Evolutionary conservation across 2,329 filamentous ascomycete genomes (phyloP).

Genomic region (Ascochyta lentis): DNA sequence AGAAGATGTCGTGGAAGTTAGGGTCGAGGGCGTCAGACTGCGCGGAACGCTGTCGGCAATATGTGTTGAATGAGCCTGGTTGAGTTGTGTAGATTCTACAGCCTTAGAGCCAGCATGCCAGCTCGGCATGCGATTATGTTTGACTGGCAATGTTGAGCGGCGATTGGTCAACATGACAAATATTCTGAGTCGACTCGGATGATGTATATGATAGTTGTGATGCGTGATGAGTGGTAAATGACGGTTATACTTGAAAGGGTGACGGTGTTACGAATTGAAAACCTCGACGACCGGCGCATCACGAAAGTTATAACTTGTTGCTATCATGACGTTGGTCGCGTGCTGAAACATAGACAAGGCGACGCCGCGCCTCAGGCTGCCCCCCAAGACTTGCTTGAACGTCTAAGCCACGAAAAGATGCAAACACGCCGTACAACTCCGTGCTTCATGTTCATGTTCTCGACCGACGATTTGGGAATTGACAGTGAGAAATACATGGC

Average conservation of each 20-base stretch:
- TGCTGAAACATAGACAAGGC: slow-evolving; percentile 35
- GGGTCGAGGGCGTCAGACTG: slow-evolving; percentile 36
- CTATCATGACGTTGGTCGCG: slow-evolving; percentile 17
- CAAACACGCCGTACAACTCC: slow-evolving; percentile 10
- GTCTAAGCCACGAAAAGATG: slow-evolving; percentile 23
- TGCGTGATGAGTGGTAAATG: neutral
- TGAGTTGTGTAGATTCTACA: slow-evolving; percentile 8
- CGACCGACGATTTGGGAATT: neutral
- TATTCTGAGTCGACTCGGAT: neutral
- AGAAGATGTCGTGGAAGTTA: slow-evolving; percentile 37
- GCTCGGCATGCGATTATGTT: slow-evolving; percentile 32
- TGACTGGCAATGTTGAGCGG: slow-evolving; percentile 45
- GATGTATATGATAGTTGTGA: too few relatives aligned
- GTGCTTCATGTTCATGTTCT: slow-evolving; percentile 6
- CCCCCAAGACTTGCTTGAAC: slow-evolving; percentile 25
- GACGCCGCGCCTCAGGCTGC: slow-evolving; percentile 27
- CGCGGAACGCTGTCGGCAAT: slow-evolving; percentile 33
- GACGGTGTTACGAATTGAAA: neutral
- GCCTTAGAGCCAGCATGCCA: slow-evolving; percentile 35
- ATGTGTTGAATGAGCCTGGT: slow-evolving; percentile 15
- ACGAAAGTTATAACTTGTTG: slow-evolving; percentile 1
- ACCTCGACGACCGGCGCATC: neutral
- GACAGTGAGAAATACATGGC: neutral
- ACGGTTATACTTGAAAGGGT: neutral
- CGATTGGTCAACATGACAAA: slow-evolving; percentile 44